These are phyloP conservation scores for Annulohypoxylon bovei DNA, from an alignment of 495 filamentous ascomycete species.

Conservation along the genomic window DNA sequence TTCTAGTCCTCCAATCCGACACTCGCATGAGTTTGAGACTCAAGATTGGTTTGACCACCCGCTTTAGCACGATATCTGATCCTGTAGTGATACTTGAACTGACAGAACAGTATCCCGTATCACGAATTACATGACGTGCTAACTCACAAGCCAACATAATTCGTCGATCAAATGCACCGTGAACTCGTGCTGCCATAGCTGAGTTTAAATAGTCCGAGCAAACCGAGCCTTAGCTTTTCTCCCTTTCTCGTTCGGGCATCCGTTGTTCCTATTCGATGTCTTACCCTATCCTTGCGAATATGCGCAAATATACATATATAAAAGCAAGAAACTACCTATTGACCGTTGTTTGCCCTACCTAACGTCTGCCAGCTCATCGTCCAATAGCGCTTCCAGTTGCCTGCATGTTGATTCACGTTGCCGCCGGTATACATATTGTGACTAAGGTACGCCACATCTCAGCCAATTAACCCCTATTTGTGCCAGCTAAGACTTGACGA, in stretches of 20 bases:
- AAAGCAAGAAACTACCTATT: background rate
- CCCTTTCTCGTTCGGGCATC: background rate
- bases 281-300: background rate
- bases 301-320: background rate
- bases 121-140: background rate
- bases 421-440: background rate
- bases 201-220: slow-evolving; percentile 17
- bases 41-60: slow-evolving; percentile 7
- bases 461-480: slow-evolving; percentile 15
- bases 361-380: background rate
- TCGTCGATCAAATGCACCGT: slow-evolving; percentile 16
- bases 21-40: slow-evolving; percentile 13
- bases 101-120: background rate
- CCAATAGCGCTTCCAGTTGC: slow-evolving; percentile 1
- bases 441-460: background rate
- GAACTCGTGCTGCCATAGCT: slow-evolving; percentile 2
- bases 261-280: background rate
- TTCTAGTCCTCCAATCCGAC: background rate
- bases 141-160: background rate
- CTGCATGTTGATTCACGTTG: slow-evolving; percentile 1
- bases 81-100: slow-evolving; percentile 17
- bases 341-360: background rate
- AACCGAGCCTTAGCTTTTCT: background rate
- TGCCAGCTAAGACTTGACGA: background rate
- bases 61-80: slow-evolving; percentile 24